Conservation (phyloP, 176 grass and related monocot genomes). For the Phragmites australis region DNA sequence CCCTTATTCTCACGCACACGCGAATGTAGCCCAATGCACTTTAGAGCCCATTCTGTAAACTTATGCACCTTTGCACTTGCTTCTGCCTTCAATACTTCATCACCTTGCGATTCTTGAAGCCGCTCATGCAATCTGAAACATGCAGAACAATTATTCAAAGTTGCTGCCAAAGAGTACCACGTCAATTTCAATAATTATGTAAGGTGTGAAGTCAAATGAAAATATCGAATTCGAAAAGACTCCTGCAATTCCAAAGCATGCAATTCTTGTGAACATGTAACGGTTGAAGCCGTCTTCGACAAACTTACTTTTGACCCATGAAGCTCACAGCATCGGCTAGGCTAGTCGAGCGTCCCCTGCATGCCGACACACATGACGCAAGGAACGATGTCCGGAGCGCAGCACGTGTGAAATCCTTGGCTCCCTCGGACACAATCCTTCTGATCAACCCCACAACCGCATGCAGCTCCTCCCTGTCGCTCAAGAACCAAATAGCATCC, state of each 20-base stretch:
- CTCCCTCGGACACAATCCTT: conserved; percentile 72
- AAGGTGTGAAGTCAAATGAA: neutral
- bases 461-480: conserved; percentile 59
- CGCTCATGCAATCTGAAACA: conserved; percentile 74
- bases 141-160: neutral
- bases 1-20: conserved; percentile 52
- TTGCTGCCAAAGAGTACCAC: neutral
- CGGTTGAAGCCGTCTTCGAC: neutral
- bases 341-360: conserved; percentile 67
- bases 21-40: conserved; percentile 76
- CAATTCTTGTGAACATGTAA: conserved; percentile 31
- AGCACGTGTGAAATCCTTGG: conserved; percentile 84
- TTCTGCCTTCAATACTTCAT: conserved; percentile 94
- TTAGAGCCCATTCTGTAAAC: conserved; percentile 97
- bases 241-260: neutral
- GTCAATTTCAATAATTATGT: neutral
- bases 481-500: conserved; percentile 95
- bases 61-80: conserved; percentile 82
- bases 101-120: conserved; percentile 88
- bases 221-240: neutral
- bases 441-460: conserved; percentile 69
- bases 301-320: conserved; percentile 93
- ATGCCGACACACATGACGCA: conserved; percentile 90
- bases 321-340: conserved; percentile 75
- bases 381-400: conserved; percentile 87